phyloP scores from a whole-genome alignment of 805 yeast genomes.

The Cyberlindnera mycetangii region DNA sequence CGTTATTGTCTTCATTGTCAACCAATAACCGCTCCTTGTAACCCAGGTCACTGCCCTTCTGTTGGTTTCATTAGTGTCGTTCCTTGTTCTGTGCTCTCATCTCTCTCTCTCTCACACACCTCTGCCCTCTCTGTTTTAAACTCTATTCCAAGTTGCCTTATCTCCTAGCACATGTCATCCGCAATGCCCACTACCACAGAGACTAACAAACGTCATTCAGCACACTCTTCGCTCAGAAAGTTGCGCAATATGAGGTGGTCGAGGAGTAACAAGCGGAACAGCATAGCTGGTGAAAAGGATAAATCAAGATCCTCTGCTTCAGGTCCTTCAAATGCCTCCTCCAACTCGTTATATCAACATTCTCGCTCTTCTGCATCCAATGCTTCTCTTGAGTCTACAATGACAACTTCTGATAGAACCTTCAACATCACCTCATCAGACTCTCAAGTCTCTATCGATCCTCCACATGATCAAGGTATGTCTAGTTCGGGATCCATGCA shows the following conservation, averaged over 20 bases:
- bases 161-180: background rate
- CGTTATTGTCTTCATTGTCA: background rate
- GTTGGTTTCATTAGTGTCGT: too few relatives aligned
- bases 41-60: too few relatives aligned
- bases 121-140: background rate
- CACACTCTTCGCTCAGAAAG: background rate
- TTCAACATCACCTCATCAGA: constrained; percentile 5
- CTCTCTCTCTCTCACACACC: background rate
- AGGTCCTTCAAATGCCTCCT: constrained; percentile 3
- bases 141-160: too few relatives aligned
- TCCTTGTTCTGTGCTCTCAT: background rate
- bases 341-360: constrained; percentile 8
- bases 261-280: constrained; percentile 26
- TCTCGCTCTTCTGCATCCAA: constrained; percentile 9
- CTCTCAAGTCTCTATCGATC: constrained; percentile 6
- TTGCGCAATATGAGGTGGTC: constrained; percentile 31
- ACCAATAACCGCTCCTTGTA: too few relatives aligned
- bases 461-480: background rate
- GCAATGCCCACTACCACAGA: background rate
- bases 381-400: constrained; percentile 8
- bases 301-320: constrained; percentile 7
- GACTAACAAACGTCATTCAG: constrained; percentile 8
- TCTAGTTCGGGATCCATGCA: constrained; percentile 4
- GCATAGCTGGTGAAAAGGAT: constrained; percentile 21
- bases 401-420: constrained; percentile 2